Evolutionary conservation across 306 rosid genomes (phyloP).

Genomic region (Rubus parviflorus): DNA sequence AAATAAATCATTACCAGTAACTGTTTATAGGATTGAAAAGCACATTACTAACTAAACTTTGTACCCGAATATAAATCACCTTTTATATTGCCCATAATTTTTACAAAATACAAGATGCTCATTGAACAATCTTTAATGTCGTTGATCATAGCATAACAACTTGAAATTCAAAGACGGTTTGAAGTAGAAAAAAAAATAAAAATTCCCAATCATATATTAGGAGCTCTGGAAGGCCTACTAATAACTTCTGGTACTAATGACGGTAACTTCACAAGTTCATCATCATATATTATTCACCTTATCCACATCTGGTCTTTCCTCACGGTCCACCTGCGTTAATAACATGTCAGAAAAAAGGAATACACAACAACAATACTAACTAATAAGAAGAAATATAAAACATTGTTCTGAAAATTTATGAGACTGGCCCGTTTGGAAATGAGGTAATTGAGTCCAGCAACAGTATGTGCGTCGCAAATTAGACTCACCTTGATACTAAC

Average conservation of each 20-base stretch:
- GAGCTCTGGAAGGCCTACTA: background rate
- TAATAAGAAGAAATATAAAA: constrained; percentile 19
- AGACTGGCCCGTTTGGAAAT: background rate
- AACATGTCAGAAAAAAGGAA: constrained; percentile 26
- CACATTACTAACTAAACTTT: background rate
- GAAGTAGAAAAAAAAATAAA: background rate
- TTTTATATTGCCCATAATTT: background rate
- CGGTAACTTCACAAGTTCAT: background rate
- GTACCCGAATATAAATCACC: background rate
- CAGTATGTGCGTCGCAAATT: background rate
- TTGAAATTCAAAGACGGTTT: background rate
- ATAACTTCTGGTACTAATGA: background rate
- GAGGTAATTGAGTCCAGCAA: constrained; percentile 13
- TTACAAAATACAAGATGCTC: background rate
- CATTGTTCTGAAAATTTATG: background rate
- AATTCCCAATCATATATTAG: background rate
- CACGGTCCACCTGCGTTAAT: constrained; percentile 81
- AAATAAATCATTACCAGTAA: background rate
- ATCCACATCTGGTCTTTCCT: constrained; percentile 97
- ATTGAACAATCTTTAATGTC: background rate
- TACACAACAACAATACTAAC: background rate
- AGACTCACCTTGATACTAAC: constrained; percentile 79
- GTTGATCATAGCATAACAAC: background rate
- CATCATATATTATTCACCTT: constrained; percentile 48
- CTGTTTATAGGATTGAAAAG: background rate